These are phyloP conservation scores for Leccinum truebloodii DNA, from an alignment of 768 basidiomycete genomes.

Conservation along the genomic window DNA sequence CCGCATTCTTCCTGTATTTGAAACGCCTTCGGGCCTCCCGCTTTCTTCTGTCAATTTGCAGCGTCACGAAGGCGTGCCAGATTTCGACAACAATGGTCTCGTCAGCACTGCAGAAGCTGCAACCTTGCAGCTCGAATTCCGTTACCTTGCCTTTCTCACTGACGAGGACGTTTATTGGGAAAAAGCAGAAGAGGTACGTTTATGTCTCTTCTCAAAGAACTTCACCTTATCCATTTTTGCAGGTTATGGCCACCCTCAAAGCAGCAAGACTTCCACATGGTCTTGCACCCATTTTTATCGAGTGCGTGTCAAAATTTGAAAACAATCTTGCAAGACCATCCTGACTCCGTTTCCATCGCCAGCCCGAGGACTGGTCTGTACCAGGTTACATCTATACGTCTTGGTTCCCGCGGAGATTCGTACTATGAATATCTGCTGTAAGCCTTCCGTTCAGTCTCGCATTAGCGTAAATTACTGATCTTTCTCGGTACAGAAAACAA, in stretches of 20 bases:
- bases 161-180: constrained; percentile 81
- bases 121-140: constrained; percentile 88
- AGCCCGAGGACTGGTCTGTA: constrained; percentile 56
- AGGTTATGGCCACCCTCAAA: constrained; percentile 75
- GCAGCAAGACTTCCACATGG: constrained; percentile 63
- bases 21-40: constrained; percentile 81
- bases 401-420: constrained; percentile 91
- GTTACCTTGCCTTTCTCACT: constrained; percentile 80
- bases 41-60: constrained; percentile 78
- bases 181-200: constrained; percentile 66
- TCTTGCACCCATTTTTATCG: constrained; percentile 82
- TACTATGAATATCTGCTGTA: constrained; percentile 91
- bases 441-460: constrained; percentile 24
- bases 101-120: constrained; percentile 86
- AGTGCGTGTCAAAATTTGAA: constrained; percentile 44
- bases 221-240: constrained; percentile 1
- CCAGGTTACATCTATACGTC: constrained; percentile 71
- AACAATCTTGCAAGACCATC: background rate
- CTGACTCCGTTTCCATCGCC: constrained; percentile 13
- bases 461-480: constrained; percentile 3
- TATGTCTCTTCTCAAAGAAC: background rate
- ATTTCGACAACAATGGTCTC: constrained; percentile 57
- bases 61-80: constrained; percentile 55
- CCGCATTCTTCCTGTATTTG: constrained; percentile 81
- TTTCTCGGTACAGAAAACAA: constrained; percentile 26